Evolutionary conservation across 164 flowering plant species (phyloP).

Genomic region (Sedum album): DNA sequence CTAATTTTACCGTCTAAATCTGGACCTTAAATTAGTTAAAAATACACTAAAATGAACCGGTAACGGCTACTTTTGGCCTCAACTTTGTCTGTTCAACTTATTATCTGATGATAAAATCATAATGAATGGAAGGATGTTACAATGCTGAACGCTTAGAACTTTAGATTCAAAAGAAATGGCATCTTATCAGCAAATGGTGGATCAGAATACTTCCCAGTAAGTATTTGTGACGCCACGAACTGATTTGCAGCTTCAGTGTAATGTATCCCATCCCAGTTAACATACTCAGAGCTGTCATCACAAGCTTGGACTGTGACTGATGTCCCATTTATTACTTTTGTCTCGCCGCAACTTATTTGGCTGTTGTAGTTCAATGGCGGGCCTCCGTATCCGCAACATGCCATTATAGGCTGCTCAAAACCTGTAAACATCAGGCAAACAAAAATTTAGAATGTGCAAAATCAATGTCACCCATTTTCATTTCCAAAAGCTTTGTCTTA

Average conservation of each 20-base stretch:
- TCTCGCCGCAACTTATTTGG: constrained; percentile 54
- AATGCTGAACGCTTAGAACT: constrained; percentile 32
- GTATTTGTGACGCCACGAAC: constrained; percentile 53
- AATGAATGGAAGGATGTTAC: neutral
- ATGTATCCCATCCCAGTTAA: constrained; percentile 86
- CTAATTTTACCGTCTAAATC: no score
- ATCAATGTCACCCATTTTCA: neutral
- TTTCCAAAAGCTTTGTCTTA: constrained; percentile 16
- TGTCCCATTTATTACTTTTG: constrained; percentile 55
- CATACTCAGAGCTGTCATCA: constrained; percentile 43
- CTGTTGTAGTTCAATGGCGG: constrained; percentile 62
- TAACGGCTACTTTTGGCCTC: no score
- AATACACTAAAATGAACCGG: no score
- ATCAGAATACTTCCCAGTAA: constrained; percentile 69
- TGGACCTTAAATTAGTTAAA: no score
- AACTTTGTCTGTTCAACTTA: no score
- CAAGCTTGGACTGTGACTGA: constrained; percentile 51
- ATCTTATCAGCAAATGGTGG: constrained; percentile 55
- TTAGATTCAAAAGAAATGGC: constrained; percentile 46
- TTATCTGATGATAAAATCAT: no score
- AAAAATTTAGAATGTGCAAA: neutral
- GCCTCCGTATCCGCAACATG: constrained; percentile 84
- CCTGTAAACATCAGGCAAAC: constrained; percentile 30
- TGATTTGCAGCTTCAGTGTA: constrained; percentile 82
- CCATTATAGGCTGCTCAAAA: constrained; percentile 53